Evolutionary conservation across 371 early-diverging fungal species (phyloP).

Genomic region (Encephalitozoon romaleae): DNA sequence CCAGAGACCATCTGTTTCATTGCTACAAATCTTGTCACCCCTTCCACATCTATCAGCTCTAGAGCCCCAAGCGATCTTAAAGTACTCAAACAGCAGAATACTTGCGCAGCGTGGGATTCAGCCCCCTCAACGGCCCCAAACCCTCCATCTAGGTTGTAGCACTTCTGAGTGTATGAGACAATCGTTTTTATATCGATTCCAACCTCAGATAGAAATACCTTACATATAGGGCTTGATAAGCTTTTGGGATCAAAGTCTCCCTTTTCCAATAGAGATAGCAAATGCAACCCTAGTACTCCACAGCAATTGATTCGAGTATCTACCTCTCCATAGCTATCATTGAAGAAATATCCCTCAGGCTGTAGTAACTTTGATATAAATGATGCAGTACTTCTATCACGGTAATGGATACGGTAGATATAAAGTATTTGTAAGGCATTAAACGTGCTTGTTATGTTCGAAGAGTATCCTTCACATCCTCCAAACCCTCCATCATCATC

Average conservation of each 20-base stretch:
- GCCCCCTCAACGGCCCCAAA: slow-evolving; percentile 80
- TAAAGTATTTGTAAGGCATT: slow-evolving; percentile 81
- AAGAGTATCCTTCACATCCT: slow-evolving; percentile 73
- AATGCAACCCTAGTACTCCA: slow-evolving; percentile 67
- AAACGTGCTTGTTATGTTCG: slow-evolving; percentile 79
- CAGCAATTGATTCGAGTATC: slow-evolving; percentile 85
- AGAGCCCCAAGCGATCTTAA: slow-evolving; percentile 71
- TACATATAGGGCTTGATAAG: neutral
- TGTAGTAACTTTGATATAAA: slow-evolving; percentile 63
- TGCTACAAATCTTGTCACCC: slow-evolving; percentile 78
- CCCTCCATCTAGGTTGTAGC: slow-evolving; percentile 90
- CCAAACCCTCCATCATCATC: slow-evolving; percentile 73
- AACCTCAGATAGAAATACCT: slow-evolving; percentile 49
- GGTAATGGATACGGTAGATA: slow-evolving; percentile 68
- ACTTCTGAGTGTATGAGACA: slow-evolving; percentile 67
- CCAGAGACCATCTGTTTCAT: slow-evolving; percentile 80
- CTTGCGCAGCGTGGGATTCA: slow-evolving; percentile 78
- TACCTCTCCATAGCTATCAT: slow-evolving; percentile 82
- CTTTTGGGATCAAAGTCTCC: neutral
- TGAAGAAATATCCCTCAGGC: slow-evolving; percentile 69
- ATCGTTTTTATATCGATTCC: slow-evolving; percentile 67
- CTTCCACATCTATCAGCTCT: slow-evolving; percentile 65
- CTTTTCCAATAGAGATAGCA: slow-evolving; percentile 64
- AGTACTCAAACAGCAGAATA: slow-evolving; percentile 80
- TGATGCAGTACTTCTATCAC: slow-evolving; percentile 65